phyloP scores from a whole-genome alignment of 1,284 basidiomycete genomes.

The Chalciporus sp. region DNA sequence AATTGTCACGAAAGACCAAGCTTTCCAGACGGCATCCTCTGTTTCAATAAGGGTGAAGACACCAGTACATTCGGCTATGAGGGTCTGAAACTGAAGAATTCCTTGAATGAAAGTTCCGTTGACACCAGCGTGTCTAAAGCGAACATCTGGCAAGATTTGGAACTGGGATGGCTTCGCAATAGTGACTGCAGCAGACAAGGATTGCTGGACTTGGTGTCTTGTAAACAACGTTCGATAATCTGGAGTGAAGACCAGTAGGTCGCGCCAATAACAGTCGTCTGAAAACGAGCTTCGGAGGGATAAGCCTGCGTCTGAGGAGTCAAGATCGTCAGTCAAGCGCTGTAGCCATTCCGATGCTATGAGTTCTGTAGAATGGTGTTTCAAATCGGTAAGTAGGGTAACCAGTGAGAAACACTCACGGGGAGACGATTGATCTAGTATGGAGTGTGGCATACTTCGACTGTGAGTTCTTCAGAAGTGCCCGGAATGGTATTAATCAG shows the following conservation, averaged over 20 bases:
- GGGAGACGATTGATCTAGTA: no score
- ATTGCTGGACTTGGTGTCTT: constrained; percentile 6
- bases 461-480: no score
- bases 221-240: constrained; percentile 15
- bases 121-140: background rate
- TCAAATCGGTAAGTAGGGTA: no score
- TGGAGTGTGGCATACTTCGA: no score
- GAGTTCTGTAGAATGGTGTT: no score
- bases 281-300: constrained; percentile 11
- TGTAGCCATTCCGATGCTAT: constrained; percentile 2
- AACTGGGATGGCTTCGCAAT: constrained; percentile 5
- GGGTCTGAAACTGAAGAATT: constrained; percentile 15
- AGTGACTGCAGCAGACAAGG: constrained; percentile 2
- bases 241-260: constrained; percentile 18
- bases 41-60: constrained; percentile 15
- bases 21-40: constrained; percentile 14
- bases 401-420: no score
- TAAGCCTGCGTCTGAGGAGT: background rate
- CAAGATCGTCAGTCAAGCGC: background rate
- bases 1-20: constrained; percentile 18
- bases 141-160: constrained; percentile 5
- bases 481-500: no score
- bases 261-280: constrained; percentile 17
- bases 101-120: constrained; percentile 14
- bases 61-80: constrained; percentile 14